Percentiles rank a stretch among this genome's conserved stretches.
Conservation (phyloP, 2,329 filamentous ascomycete genomes). For the Aspergillus aculeatinus region DNA sequence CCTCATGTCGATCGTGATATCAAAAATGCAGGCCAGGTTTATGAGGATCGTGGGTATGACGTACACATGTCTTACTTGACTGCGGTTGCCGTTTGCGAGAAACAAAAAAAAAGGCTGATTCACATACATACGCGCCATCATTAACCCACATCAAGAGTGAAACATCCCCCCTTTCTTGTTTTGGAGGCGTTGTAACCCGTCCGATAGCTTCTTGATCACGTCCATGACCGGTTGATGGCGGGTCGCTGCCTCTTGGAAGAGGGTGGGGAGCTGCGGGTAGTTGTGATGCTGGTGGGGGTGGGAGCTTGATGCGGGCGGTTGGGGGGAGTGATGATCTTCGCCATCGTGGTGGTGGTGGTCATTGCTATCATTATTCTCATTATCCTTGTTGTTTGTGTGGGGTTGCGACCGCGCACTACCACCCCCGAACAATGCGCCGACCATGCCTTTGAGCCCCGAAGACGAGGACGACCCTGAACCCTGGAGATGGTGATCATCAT, state of each 20-base stretch:
- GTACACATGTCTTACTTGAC: background rate
- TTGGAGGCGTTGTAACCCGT: conserved; percentile 24
- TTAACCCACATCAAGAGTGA: background rate
- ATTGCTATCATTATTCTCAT: background rate
- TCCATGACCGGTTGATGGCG: conserved; percentile 31
- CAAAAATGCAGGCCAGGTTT: background rate
- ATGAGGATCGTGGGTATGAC: background rate
- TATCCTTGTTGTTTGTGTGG: background rate
- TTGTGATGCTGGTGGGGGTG: too few species aligned
- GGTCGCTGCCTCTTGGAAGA: conserved; percentile 26
- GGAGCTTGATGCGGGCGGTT: too few species aligned
- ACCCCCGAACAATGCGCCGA: background rate
- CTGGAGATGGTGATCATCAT: background rate
- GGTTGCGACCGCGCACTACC: background rate
- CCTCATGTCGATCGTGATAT: background rate
- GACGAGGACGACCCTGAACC: background rate
- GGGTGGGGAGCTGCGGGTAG: conserved; percentile 11
- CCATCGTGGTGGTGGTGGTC: background rate
- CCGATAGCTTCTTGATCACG: conserved; percentile 27
- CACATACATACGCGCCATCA: too few species aligned
- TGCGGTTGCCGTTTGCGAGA: too few species aligned
- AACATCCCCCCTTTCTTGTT: background rate
- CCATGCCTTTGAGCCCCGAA: background rate
- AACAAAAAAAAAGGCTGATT: too few species aligned
- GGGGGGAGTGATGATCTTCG: background rate